Evolutionary conservation across 768 basidiomycete genomes (phyloP), one percentile per base, ranked within the genome.

Genomic region (Lactarius psammicola): DNA sequence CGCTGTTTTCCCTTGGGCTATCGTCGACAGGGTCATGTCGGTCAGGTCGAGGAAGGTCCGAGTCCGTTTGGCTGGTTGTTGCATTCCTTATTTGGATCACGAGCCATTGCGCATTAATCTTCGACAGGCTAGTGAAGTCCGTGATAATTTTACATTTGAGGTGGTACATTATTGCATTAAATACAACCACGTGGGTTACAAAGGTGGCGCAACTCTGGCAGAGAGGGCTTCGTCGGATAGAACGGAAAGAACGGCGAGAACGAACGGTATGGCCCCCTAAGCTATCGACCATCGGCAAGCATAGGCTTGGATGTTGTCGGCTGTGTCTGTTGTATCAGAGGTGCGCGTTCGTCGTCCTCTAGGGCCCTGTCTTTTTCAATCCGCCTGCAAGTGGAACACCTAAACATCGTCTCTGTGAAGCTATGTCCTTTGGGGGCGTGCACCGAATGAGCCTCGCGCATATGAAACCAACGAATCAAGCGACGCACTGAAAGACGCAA

Each of bases 281-380:
- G 8, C 38, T 63, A 66, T 26, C 26, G 40, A 18, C 23, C 8
- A 9, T 59, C 40, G 2, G 57, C 11, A 1, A 38, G 23, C 66
- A 67, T 67, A 4, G 66, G 51, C 8, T 30, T 5, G 11, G 66
- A 63, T 15, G 66, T 20, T 23, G 51, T 18, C 9, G 62, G 66
- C 20, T 67, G 57, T 5, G 31, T 46, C 17, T 67, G 51, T 17
- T 63, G 61, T 67, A 67, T 63, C 26, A 67, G 44, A n/a, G 61
- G 66, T 23, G 66, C 57, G 20, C 57, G 61, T n/a, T 67, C 66
- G 9, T 53, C 62, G 6, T 59, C 53, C 9, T 9, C 26, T 40
- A 2, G 11, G 1, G 18, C 3, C 10, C 40, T 7, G 8, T 30
- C 31, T 20, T 66, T 46, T 33, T 54, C 53, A n/a, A 51, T 34